phyloP scores from a whole-genome alignment of 2,329 filamentous ascomycete genomes.

The Ophiostoma perfectum region DNA sequence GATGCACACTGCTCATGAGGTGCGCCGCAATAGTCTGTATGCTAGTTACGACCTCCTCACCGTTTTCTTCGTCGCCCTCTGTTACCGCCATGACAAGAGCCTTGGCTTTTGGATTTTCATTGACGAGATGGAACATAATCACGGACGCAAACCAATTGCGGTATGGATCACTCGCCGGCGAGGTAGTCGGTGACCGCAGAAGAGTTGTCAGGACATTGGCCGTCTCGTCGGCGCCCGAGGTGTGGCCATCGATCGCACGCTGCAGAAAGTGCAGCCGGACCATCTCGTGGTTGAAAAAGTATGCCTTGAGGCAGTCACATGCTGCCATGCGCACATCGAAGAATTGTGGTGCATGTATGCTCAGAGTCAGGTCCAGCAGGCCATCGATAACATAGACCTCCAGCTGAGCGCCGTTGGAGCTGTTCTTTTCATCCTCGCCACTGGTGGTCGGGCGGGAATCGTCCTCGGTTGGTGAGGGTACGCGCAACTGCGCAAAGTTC shows the following conservation, averaged over 20 bases:
- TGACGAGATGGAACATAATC: slow-evolving; percentile 78
- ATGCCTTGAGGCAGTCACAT: slow-evolving; percentile 87
- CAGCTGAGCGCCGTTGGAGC: slow-evolving; percentile 32
- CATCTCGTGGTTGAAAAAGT: slow-evolving; percentile 74
- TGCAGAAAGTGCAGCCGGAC: slow-evolving; percentile 81
- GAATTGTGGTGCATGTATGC: slow-evolving; percentile 57
- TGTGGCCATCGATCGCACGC: slow-evolving; percentile 82
- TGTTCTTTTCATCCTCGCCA: background rate
- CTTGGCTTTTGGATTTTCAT: slow-evolving; percentile 75
- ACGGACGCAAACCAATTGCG: slow-evolving; percentile 84
- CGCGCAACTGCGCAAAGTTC: slow-evolving; percentile 79
- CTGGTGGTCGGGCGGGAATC: slow-evolving; percentile 26
- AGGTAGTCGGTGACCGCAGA: slow-evolving; percentile 58
- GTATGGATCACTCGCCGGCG: slow-evolving; percentile 71
- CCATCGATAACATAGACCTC: slow-evolving; percentile 90
- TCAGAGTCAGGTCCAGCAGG: slow-evolving; percentile 74
- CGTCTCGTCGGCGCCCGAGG: slow-evolving; percentile 69
- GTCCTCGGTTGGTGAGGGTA: slow-evolving; percentile 50
- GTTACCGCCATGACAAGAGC: slow-evolving; percentile 71
- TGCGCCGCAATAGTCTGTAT: slow-evolving; percentile 85
- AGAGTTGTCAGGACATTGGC: slow-evolving; percentile 85
- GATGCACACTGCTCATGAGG: slow-evolving; percentile 71
- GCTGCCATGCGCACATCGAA: slow-evolving; percentile 80
- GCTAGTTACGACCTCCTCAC: slow-evolving; percentile 91
- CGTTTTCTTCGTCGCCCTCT: slow-evolving; percentile 81